Conservation (phyloP, 768 basidiomycete genomes). For the Trametes sanguinea region DNA sequence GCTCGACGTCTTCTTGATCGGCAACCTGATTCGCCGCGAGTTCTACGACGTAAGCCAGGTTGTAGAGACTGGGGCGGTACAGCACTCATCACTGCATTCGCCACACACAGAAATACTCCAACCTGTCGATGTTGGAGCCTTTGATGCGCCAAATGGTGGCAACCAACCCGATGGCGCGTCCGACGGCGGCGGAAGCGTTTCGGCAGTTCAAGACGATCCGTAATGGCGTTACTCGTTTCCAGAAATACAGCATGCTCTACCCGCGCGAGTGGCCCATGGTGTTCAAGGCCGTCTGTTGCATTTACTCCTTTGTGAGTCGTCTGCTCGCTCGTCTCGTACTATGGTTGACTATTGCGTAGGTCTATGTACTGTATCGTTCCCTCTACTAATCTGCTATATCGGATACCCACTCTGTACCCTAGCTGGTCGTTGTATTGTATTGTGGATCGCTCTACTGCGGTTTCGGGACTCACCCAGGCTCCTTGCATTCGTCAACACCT, state of each 20-base stretch:
- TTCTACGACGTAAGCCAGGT: conserved; percentile 13
- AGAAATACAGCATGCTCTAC: not conserved
- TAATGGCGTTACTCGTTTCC: not conserved
- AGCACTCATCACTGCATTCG: too few species aligned
- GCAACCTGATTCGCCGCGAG: conserved; percentile 18
- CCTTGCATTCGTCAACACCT: too few species aligned
- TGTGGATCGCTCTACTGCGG: too few species aligned
- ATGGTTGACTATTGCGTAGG: not conserved
- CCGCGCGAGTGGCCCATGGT: not conserved
- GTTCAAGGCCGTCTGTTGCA: not conserved
- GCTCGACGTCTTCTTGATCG: conserved; percentile 27
- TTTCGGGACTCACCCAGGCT: too few species aligned
- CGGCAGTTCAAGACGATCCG: conserved; percentile 1
- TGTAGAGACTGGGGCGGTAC: too few species aligned
- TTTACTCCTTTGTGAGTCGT: not conserved
- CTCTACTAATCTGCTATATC: not conserved
- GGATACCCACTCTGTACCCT: too few species aligned
- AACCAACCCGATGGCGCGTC: conserved; percentile 9
- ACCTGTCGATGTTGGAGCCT: conserved; percentile 18
- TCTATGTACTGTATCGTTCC: not conserved
- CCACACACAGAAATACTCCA: conserved; percentile 9
- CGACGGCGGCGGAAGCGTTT: conserved; percentile 16
- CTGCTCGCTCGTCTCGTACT: not conserved
- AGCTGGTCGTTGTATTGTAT: too few species aligned
- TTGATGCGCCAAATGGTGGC: conserved; percentile 14